phyloP scores from a whole-genome alignment of 2,329 filamentous ascomycete genomes.

The Fonsecaea pugnacius region DNA sequence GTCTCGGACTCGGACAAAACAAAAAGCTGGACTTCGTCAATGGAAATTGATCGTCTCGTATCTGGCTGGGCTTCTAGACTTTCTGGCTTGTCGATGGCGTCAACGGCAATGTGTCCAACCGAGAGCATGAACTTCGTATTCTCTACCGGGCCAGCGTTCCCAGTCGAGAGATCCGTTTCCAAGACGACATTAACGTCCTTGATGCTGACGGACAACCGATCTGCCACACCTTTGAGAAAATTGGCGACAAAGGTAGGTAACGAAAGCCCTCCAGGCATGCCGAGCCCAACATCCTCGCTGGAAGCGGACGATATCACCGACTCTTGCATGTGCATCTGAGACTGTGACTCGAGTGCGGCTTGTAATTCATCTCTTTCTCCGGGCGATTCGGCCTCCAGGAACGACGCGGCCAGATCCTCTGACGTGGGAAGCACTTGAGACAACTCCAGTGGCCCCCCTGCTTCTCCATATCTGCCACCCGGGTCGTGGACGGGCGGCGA shows the following conservation, averaged over 20 bases:
- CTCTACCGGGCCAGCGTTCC: conserved; percentile 21
- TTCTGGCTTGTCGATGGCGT: conserved; percentile 18
- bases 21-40: conserved; percentile 33
- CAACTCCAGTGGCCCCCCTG: conserved; percentile 19
- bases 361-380: conserved; percentile 63
- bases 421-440: conserved; percentile 55
- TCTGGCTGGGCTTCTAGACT: conserved; percentile 5
- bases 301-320: conserved; percentile 54
- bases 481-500: conserved; percentile 38
- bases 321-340: conserved; percentile 55
- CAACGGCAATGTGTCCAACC: conserved; percentile 27
- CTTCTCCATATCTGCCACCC: conserved; percentile 32
- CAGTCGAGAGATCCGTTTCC: conserved; percentile 24
- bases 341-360: conserved; percentile 59
- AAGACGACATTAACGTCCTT: conserved; percentile 49
- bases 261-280: conserved; percentile 58
- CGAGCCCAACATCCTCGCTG: conserved; percentile 55
- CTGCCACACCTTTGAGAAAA: conserved; percentile 63
- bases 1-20: conserved; percentile 33
- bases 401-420: conserved; percentile 64
- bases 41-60: conserved; percentile 25
- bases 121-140: conserved; percentile 33
- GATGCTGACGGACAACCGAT: conserved; percentile 60
- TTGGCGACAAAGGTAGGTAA: conserved; percentile 63
- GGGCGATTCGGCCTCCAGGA: conserved; percentile 61